Evolutionary conservation across 306 rosid genomes (phyloP), one percentile per base, ranked within the genome.

Genomic region (Citrullus amarus): DNA sequence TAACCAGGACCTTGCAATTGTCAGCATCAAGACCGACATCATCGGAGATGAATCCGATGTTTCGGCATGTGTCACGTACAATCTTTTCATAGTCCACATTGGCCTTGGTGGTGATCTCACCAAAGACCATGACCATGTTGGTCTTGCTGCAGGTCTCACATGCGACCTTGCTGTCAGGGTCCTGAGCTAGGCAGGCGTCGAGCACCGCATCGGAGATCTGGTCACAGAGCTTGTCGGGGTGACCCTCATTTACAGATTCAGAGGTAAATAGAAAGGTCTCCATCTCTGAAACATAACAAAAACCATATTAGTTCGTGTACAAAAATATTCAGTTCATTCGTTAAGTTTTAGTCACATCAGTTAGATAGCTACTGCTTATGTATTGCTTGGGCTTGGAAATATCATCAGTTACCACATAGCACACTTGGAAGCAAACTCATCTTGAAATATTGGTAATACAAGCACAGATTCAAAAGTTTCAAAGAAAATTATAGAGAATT

Each of bases 161-260:
- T 32, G 99, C 99, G 81, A 96, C 99, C 93, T 96, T 96, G 86
- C 99, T 96, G 87, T 96, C 99, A 28, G 99, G 94, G 83, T 96
- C 99, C 84, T 96, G 93, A 56, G 83, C 89, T 66, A 96, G 99
- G 90, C 99, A 96, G 18, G 99, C 99, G 55, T 96, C 99, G 0
- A 96, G 99, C 81, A 96, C 99, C 0, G 99, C 99, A 82, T 96
- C 99, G 8, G 99, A 96, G 90, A 96, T 86, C 97, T 96, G 99
- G 82, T 96, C 99, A 66, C 99, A 96, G 79, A 96, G 90, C 93
- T 96, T 96, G 96, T 96, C 99, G 1, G 99, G 99, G 87, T 96
- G 99, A 79, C 99, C 99, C 93, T 96, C 99, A 46, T 96, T 96
- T 34, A 96, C 99, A 1, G 99, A 96, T 78, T 96, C 99, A 22